These are phyloP conservation scores for Silene latifolia DNA, from an alignment of 148 eudicot genomes.

Conservation along the genomic window DNA sequence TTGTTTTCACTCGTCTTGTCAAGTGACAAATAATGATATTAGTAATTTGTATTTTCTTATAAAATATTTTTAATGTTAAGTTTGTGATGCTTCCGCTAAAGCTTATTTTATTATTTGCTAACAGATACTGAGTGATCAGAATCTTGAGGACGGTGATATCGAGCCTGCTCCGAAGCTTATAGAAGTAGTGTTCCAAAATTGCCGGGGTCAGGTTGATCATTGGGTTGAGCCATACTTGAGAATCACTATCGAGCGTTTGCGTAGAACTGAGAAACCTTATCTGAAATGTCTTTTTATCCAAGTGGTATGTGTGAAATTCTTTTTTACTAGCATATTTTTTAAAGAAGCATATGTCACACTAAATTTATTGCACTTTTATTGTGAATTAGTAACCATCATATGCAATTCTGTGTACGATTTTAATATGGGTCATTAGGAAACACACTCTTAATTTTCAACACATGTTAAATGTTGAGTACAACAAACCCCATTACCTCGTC, in stretches of 20 bases:
- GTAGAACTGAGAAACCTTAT: conserved; percentile 64
- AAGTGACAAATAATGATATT: neutral
- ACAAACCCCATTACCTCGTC: too few relatives aligned
- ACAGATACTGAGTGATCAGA: conserved; percentile 84
- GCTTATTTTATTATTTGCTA: conserved; percentile 4
- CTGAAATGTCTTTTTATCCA: conserved; percentile 79
- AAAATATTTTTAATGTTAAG: neutral
- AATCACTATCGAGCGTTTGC: conserved; percentile 75
- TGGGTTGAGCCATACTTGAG: conserved; percentile 95
- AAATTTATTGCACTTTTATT: neutral
- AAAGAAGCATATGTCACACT: neutral
- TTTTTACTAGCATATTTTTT: neutral
- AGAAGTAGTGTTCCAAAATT: conserved; percentile 87
- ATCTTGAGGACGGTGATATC: conserved; percentile 89
- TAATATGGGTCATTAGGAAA: too few relatives aligned
- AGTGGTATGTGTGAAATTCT: conserved; percentile 59
- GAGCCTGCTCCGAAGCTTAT: conserved; percentile 99
- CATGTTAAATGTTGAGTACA: too few relatives aligned
- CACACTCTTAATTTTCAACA: too few relatives aligned
- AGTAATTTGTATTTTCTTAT: neutral
- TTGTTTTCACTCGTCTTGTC: neutral
- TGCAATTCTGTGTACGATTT: too few relatives aligned
- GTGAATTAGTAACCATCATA: too few relatives aligned
- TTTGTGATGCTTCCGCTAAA: conserved; percentile 1
- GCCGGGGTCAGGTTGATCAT: conserved; percentile 90